Evolutionary conservation across 805 yeast species (phyloP).

Genomic region (Myxozyma geophila): DNA sequence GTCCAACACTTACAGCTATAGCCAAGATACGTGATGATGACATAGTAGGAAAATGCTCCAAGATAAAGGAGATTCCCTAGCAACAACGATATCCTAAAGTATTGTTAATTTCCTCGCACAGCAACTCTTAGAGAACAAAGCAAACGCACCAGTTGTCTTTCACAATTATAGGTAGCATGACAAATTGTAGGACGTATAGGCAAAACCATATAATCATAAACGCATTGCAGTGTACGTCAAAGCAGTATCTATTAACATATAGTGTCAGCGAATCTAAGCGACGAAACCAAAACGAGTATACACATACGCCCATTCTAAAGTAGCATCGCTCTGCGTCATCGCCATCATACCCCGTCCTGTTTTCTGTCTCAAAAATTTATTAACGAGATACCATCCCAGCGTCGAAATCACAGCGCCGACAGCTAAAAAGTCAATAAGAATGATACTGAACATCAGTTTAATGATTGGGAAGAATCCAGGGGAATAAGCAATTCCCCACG

Average conservation of each 20-base stretch:
- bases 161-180: conserved; percentile 72
- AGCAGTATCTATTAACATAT: conserved; percentile 56
- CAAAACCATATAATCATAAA: conserved; percentile 78
- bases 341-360: conserved; percentile 38
- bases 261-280: background rate
- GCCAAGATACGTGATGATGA: conserved; percentile 84
- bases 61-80: conserved; percentile 81
- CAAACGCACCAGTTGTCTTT: conserved; percentile 56
- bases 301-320: conserved; percentile 80
- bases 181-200: conserved; percentile 73
- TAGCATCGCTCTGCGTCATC: conserved; percentile 47
- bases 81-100: conserved; percentile 55
- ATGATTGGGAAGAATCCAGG: conserved; percentile 65
- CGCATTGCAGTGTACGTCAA: conserved; percentile 93
- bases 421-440: conserved; percentile 75
- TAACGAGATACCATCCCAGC: conserved; percentile 71
- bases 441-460: conserved; percentile 78
- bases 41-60: conserved; percentile 74
- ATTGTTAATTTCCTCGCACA: background rate
- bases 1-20: conserved; percentile 58
- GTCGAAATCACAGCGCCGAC: conserved; percentile 74
- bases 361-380: conserved; percentile 60
- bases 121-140: background rate
- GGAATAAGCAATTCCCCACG: conserved; percentile 87
- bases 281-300: background rate